A percentile compares a stretch with the other conserved stretches of the same genome.
phyloP scores from a whole-genome alignment of 192 early-diverging fungal genomes.

The Podila epicladia region DNA sequence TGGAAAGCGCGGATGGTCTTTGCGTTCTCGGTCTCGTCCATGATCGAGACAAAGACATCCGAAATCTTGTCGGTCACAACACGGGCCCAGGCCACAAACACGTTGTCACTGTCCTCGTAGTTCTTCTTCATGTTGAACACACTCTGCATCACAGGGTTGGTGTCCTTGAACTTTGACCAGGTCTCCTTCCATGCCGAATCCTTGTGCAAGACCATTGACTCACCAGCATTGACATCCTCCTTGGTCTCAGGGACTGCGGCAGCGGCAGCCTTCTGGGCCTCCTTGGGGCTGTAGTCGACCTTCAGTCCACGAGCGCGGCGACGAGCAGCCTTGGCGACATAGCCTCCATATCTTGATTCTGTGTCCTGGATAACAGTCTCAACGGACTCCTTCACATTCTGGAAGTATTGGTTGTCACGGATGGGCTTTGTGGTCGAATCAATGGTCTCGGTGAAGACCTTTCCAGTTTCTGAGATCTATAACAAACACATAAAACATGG shows the following conservation, averaged over 20 bases:
- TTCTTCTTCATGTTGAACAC: conserved; percentile 80
- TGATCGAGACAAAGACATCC: conserved; percentile 77
- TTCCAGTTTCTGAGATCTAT: conserved; percentile 67
- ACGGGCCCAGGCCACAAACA: conserved; percentile 79
- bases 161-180: conserved; percentile 94
- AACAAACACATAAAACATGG: too few species aligned
- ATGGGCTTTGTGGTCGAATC: conserved; percentile 74
- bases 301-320: conserved; percentile 58
- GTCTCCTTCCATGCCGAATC: conserved; percentile 87
- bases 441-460: conserved; percentile 69
- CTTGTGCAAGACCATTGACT: conserved; percentile 86
- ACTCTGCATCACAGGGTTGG: conserved; percentile 82
- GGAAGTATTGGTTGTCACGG: conserved; percentile 72
- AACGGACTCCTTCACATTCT: conserved; percentile 69
- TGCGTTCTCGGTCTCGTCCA: conserved; percentile 95
- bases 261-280: conserved; percentile 46
- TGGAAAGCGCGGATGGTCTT: conserved; percentile 87
- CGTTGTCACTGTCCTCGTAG: conserved; percentile 92
- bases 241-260: conserved; percentile 42
- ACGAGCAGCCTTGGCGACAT: conserved; percentile 79
- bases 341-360: conserved; percentile 77
- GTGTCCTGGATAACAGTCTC: conserved; percentile 78
- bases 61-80: conserved; percentile 81
- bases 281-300: conserved; percentile 39
- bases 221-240: conserved; percentile 64